These are phyloP conservation scores for Leccinum boreale DNA, from an alignment of 768 basidiomycete species.

Conservation along the genomic window DNA sequence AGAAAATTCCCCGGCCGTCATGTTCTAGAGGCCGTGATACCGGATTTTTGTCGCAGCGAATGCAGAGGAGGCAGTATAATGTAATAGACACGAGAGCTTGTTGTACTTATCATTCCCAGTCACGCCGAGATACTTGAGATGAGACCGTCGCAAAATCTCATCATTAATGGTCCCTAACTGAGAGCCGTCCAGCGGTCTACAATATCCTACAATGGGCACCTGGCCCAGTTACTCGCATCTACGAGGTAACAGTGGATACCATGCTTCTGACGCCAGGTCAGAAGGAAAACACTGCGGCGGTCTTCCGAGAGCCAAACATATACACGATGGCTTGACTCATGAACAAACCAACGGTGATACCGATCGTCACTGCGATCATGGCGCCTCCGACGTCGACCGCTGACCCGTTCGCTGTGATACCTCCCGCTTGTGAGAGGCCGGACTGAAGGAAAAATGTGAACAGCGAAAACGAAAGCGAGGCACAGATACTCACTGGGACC, in stretches of 20 bases:
- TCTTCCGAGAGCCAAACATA: slow-evolving; percentile 80
- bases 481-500: slow-evolving; percentile 62
- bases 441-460: slow-evolving; percentile 43
- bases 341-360: slow-evolving; percentile 86
- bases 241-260: not conserved
- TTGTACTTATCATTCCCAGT: not conserved
- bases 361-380: slow-evolving; percentile 88
- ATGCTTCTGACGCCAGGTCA: slow-evolving; percentile 26
- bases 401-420: slow-evolving; percentile 75
- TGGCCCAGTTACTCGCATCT: slow-evolving; percentile 1
- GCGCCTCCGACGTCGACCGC: slow-evolving; percentile 83
- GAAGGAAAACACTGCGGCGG: slow-evolving; percentile 83
- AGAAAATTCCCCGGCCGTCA: slow-evolving; percentile 85
- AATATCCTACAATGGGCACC: not conserved
- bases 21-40: slow-evolving; percentile 55
- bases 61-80: not conserved
- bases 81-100: slow-evolving; percentile 5
- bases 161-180: not conserved
- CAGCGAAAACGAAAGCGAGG: not conserved
- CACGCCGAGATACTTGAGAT: not conserved
- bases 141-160: not conserved
- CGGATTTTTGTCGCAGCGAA: not conserved
- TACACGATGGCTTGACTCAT: slow-evolving; percentile 87
- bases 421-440: slow-evolving; percentile 82
- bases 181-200: slow-evolving; percentile 8